These are phyloP conservation scores for Coprinopsis strossmayeri DNA, from an alignment of 768 basidiomycete genomes.

Conservation along the genomic window DNA sequence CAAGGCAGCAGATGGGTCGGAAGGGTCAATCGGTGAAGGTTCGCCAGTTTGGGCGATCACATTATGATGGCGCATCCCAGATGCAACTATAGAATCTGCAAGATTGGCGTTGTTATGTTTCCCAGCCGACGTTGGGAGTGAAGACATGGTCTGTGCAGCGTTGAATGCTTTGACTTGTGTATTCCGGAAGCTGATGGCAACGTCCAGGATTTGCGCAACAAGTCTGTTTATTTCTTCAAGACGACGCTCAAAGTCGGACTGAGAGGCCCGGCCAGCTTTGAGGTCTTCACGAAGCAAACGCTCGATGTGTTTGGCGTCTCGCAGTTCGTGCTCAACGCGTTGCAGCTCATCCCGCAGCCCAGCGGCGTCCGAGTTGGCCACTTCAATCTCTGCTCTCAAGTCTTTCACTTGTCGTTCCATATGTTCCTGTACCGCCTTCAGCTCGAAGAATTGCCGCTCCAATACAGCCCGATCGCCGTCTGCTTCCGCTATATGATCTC, in stretches of 20 bases:
- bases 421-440: constrained; percentile 56
- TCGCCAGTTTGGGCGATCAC: constrained; percentile 50
- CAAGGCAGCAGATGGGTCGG: constrained; percentile 64
- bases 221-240: constrained; percentile 62
- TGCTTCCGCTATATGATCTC: constrained; percentile 88
- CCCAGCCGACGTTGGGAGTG: constrained; percentile 40
- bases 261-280: constrained; percentile 59
- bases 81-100: constrained; percentile 43
- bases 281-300: constrained; percentile 69
- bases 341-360: constrained; percentile 70
- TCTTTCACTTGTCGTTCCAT: constrained; percentile 60
- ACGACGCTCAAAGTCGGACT: constrained; percentile 59
- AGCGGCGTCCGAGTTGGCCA: constrained; percentile 60
- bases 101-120: constrained; percentile 35
- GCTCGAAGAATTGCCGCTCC: constrained; percentile 79
- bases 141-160: constrained; percentile 50
- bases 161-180: constrained; percentile 69
- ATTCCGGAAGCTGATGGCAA: constrained; percentile 70
- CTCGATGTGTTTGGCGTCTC: constrained; percentile 62
- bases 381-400: constrained; percentile 49
- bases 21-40: constrained; percentile 71
- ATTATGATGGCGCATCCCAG: constrained; percentile 44
- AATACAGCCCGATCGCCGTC: constrained; percentile 91
- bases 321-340: constrained; percentile 62
- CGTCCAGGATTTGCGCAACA: constrained; percentile 76